Evolutionary conservation across 2,329 filamentous ascomycete genomes (phyloP).

Genomic region (Bipolaris sorokiniana): DNA sequence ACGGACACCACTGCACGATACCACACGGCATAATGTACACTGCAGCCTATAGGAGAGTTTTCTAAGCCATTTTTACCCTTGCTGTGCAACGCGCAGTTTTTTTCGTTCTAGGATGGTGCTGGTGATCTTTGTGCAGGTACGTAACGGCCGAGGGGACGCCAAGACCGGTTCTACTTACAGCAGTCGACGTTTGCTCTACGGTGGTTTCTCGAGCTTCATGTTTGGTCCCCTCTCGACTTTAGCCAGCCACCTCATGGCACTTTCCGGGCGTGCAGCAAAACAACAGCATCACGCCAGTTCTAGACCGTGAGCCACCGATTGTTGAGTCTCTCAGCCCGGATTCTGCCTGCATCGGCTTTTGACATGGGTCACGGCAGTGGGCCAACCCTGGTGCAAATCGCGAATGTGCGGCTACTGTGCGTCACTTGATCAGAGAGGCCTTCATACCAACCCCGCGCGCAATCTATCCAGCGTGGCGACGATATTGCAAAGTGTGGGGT

Average conservation of each 20-base stretch:
- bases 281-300: neutral
- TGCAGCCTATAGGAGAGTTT: conserved; percentile 8
- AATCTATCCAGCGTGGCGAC: conserved; percentile 30
- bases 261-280: neutral
- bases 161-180: neutral
- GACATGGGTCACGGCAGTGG: conserved; percentile 20
- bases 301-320: conserved; percentile 3
- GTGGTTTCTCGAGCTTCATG: neutral
- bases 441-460: conserved; percentile 12
- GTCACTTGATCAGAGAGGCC: conserved; percentile 25
- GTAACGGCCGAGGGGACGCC: neutral
- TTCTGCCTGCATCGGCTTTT: conserved; percentile 23
- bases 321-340: conserved; percentile 3
- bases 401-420: conserved; percentile 1
- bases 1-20: conserved; percentile 9
- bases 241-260: neutral
- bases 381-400: conserved; percentile 12
- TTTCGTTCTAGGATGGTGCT: neutral
- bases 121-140: too few species aligned
- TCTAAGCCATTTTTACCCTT: neutral
- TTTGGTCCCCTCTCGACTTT: neutral
- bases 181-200: neutral
- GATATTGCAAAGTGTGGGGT: conserved; percentile 29
- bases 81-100: neutral
- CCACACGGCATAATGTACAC: conserved; percentile 9